These are phyloP conservation scores for Neodidymelliopsis sp. DNA, from an alignment of 2,329 filamentous ascomycete species.

Conservation along the genomic window DNA sequence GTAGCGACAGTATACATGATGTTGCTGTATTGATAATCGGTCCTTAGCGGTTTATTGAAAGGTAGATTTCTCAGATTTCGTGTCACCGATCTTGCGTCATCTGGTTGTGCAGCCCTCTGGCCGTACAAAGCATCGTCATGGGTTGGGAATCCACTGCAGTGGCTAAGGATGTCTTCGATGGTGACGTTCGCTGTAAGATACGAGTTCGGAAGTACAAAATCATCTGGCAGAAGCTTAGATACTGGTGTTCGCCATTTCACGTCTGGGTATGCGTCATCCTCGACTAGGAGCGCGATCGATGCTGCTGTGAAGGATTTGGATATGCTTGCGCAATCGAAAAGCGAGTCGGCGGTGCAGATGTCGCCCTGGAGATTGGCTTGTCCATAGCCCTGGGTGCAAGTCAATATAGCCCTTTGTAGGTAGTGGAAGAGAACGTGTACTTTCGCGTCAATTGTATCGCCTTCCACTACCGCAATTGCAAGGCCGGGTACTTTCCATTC, in stretches of 20 bases:
- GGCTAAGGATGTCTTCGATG: slow-evolving; percentile 62
- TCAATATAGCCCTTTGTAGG: slow-evolving; percentile 8
- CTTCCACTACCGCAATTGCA: slow-evolving; percentile 58
- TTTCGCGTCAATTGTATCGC: slow-evolving; percentile 52
- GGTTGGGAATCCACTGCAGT: slow-evolving; percentile 60
- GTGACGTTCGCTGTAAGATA: slow-evolving; percentile 60
- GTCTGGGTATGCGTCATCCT: slow-evolving; percentile 48
- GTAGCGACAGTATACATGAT: slow-evolving; percentile 59
- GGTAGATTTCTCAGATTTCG: slow-evolving; percentile 54
- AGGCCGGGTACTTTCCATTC: slow-evolving; percentile 60
- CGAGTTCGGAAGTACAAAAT: slow-evolving; percentile 60
- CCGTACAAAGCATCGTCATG: slow-evolving; percentile 26
- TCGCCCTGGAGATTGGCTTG: slow-evolving; percentile 42
- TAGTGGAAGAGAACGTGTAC: slow-evolving; percentile 8
- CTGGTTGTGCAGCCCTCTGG: slow-evolving; percentile 15
- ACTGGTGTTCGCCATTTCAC: slow-evolving; percentile 59
- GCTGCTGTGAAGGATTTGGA: slow-evolving; percentile 65
- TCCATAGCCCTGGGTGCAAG: slow-evolving; percentile 43
- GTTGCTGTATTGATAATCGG: slow-evolving; percentile 60
- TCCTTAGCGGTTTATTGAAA: slow-evolving; percentile 51
- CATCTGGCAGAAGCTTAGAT: slow-evolving; percentile 57
- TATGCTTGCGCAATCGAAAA: slow-evolving; percentile 64
- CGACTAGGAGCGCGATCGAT: slow-evolving; percentile 58
- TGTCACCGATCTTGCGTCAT: slow-evolving; percentile 22
- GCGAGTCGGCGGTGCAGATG: slow-evolving; percentile 48